phyloP scores from a whole-genome alignment of 2,329 filamentous ascomycete species.

The Colletotrichum sp. region DNA sequence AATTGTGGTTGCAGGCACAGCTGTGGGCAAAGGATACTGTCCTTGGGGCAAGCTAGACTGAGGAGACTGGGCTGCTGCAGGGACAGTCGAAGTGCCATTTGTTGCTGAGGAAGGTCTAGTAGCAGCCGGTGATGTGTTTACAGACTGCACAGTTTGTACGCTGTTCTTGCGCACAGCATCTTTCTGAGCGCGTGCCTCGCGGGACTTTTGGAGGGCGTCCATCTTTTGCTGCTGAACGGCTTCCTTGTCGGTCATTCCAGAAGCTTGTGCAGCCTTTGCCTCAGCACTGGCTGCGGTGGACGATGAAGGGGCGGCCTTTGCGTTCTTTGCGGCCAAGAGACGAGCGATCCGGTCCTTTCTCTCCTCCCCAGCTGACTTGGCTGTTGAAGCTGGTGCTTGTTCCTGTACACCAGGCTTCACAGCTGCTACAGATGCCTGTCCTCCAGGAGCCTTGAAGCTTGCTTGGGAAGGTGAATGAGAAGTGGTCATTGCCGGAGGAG shows the following conservation, averaged over 20 bases:
- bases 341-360: constrained; percentile 80
- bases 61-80: neutral
- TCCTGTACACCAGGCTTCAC: neutral
- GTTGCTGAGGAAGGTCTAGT: neutral
- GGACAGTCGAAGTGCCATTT: neutral
- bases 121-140: neutral
- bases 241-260: constrained; percentile 68
- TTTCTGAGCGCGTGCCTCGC: constrained; percentile 46
- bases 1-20: constrained; percentile 30
- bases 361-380: constrained; percentile 54
- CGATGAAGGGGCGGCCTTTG: constrained; percentile 44
- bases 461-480: neutral
- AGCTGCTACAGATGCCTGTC: neutral
- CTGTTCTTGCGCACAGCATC: constrained; percentile 25
- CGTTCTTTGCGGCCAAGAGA: constrained; percentile 74
- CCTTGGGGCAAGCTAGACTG: neutral
- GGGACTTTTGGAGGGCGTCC: constrained; percentile 70
- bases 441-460: neutral
- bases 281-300: neutral
- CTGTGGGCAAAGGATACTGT: neutral
- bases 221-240: constrained; percentile 77
- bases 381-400: neutral
- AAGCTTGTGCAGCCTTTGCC: neutral
- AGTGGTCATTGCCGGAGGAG: neutral
- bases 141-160: neutral